Base-by-base conservation (phyloP, 805 yeast genomes). In the Candida chauliodis region DNA sequence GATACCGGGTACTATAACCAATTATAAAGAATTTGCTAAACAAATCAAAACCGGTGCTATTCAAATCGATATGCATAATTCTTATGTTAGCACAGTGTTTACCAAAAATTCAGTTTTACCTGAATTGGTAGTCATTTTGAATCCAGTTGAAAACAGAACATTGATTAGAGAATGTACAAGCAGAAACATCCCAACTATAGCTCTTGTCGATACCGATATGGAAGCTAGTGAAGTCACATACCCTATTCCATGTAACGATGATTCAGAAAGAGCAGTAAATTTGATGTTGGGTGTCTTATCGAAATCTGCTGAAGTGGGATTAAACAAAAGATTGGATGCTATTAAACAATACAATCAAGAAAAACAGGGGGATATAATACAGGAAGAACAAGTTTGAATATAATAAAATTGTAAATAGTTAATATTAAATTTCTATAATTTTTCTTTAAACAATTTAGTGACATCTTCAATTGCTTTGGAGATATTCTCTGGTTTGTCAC, bases 191-290 rank as follows among this genome's bases (percentile, higher is more conserved):
- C 99, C 99, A 42, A 89, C 97, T 0, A 79, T 93, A 51, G 98
- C 96, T 20, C 75, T 93, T 41, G 79, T 93, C 45, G 99, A 93
- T 63, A 90, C 98, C 16, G 91, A 93, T 61, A 80, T 84, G 58
- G 96, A 93, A 56, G 95, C 97, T 7, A 76, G 85, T 11, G 66
- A 84, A 49, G 85, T 91, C 38, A 88, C 96, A 1, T 93, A 93
- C 56, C 95, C 98, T 36, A 85, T 93, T 48, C 98, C 98, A 13
- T 95, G 95, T 46, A 93, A 93, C 58, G 98, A 93, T 59, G 97
- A 90, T 58, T 83, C 95, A 6, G 66, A 79, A 42, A 77, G 99
- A 59, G 76, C 95, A 6, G 79, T 84, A 8, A 82, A 86, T 46
- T 69, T 93, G 47, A 75, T 93, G 49, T 66, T 79, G 38, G 97